Evolutionary conservation across 1,284 basidiomycete genomes (phyloP), one percentile per base, ranked within the genome.

Genomic region (Rhodotorula glutinis): DNA sequence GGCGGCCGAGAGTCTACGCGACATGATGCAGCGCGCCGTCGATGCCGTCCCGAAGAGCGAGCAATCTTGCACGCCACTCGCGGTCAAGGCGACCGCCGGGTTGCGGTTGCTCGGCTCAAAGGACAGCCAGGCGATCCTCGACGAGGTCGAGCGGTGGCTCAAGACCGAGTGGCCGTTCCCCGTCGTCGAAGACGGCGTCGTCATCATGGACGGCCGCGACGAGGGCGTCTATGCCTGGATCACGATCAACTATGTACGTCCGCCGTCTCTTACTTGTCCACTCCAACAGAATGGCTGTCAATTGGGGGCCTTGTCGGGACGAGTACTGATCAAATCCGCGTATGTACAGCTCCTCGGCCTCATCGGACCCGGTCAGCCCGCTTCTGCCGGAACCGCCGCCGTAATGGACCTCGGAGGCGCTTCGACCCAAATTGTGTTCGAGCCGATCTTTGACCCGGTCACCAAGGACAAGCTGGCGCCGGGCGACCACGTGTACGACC

Each of bases 351-450:
- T 95, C 44, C 82, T 94, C 57, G 84, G 84, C 60, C 86, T 88
- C 56, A 86, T 95, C 73, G 84, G 86, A 25, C 82, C 84, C 43
- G 83, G 64, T 38, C 60, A 82, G 62, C 79, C 83, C n/a, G 79
- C 80, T 4, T 71, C 79, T 43, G 80, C 80, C 38, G 80, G 81
- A 11, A 82, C 91, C n/a, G 91, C 91, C 68, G 95, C 94, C 25
- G 92, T 97, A 55, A 88, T 98, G 73, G 95, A 98, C 78, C 86
- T 98, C 57, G 96, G 95, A 16, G 95, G 96, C 10, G 95, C 90
- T 25, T 95, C 92, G 60, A 98, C 95, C 27, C 95, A 98, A 81
- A 98, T 98, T 77, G 94, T 97, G 63, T 98, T 98, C 76, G 88
- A 96, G 81, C 95, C 95, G 1, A 82, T 81, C 65, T 88, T 88